A percentile compares a stretch with the other conserved stretches of the same genome.
Conservation (phyloP, 2,329 filamentous ascomycete genomes). For the Stemphylium vesicarium region DNA sequence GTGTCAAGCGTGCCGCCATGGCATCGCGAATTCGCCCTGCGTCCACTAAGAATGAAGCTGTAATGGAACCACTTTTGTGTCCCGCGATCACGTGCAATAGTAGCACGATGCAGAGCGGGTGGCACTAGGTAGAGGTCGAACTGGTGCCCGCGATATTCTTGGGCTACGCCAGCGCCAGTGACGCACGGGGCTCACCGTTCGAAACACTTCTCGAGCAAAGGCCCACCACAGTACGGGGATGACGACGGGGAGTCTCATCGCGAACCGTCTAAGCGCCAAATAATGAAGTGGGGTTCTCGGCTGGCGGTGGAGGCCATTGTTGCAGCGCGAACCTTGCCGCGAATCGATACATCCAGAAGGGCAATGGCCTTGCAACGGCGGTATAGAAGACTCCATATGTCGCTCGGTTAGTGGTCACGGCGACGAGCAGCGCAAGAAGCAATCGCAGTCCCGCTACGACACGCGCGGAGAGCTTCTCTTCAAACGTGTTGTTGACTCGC, state of each 20-base stretch:
- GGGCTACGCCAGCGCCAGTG: slow-evolving; percentile 14
- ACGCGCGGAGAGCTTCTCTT: slow-evolving; percentile 13
- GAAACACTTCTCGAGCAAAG: slow-evolving; percentile 4
- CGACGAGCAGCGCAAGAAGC: not conserved
- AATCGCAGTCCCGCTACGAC: slow-evolving; percentile 4
- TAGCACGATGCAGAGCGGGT: not conserved
- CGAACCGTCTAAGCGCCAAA: slow-evolving; percentile 1
- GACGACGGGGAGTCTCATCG: slow-evolving; percentile 1
- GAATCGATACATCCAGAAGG: slow-evolving; percentile 16
- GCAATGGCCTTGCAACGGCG: slow-evolving; percentile 14
- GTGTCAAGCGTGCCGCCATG: slow-evolving; percentile 7
- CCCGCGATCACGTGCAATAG: slow-evolving; percentile 5
- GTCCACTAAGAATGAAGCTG: slow-evolving; percentile 12
- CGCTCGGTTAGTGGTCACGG: slow-evolving; percentile 1
- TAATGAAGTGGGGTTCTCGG: slow-evolving; percentile 1
- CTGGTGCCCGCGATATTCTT: slow-evolving; percentile 12
- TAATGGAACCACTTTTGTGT: slow-evolving; percentile 13
- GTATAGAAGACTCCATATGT: slow-evolving; percentile 11
- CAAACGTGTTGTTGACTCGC: slow-evolving; percentile 11
- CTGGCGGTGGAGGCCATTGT: slow-evolving; percentile 5
- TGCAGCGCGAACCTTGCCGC: slow-evolving; percentile 15
- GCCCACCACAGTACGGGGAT: slow-evolving; percentile 1
- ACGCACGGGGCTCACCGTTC: slow-evolving; percentile 16
- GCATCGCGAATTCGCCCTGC: slow-evolving; percentile 2
- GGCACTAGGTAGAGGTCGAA: not conserved